Percentiles rank a stretch among this genome's conserved stretches.
These are phyloP conservation scores for Daldinia grandis DNA, from an alignment of 495 filamentous ascomycete species.

Conservation along the genomic window DNA sequence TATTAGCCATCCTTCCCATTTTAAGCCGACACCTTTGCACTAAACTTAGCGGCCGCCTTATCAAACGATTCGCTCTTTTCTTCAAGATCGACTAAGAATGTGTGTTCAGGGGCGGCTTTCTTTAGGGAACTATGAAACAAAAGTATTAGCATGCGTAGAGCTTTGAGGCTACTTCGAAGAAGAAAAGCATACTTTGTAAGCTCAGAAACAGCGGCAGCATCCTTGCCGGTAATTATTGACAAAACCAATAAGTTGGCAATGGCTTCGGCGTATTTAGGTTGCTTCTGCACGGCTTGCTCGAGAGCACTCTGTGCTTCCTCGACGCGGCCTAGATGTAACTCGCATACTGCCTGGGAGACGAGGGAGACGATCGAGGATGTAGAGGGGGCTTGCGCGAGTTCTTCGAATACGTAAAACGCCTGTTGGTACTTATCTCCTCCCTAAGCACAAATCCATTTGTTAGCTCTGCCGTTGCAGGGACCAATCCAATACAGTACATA, in stretches of 20 bases:
- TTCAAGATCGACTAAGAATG: conserved; percentile 70
- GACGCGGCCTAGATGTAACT: conserved; percentile 87
- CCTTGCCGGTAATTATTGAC: conserved; percentile 76
- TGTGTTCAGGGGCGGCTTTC: conserved; percentile 66
- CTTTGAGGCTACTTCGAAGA: neutral
- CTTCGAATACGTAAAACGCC: conserved; percentile 97
- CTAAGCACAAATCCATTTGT: conserved; percentile 50
- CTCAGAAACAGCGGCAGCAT: conserved; percentile 56
- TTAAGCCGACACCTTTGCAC: conserved; percentile 72
- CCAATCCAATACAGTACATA: conserved; percentile 55
- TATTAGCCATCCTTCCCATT: neutral
- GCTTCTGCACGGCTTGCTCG: conserved; percentile 77
- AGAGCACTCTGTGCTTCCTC: conserved; percentile 91
- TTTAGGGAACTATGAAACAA: conserved; percentile 61
- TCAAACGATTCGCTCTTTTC: conserved; percentile 85
- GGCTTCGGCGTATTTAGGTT: conserved; percentile 72
- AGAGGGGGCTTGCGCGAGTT: conserved; percentile 86
- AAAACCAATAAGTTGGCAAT: conserved; percentile 85
- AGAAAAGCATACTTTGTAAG: conserved; percentile 62
- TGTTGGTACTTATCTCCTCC: conserved; percentile 97
- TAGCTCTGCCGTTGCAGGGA: conserved; percentile 2
- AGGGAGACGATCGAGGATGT: conserved; percentile 72
- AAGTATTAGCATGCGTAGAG: conserved; percentile 10
- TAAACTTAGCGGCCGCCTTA: conserved; percentile 78
- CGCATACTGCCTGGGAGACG: conserved; percentile 87